These are phyloP conservation scores for Colletotrichum tofieldiae DNA, from an alignment of 2,329 filamentous ascomycete genomes.

Conservation along the genomic window DNA sequence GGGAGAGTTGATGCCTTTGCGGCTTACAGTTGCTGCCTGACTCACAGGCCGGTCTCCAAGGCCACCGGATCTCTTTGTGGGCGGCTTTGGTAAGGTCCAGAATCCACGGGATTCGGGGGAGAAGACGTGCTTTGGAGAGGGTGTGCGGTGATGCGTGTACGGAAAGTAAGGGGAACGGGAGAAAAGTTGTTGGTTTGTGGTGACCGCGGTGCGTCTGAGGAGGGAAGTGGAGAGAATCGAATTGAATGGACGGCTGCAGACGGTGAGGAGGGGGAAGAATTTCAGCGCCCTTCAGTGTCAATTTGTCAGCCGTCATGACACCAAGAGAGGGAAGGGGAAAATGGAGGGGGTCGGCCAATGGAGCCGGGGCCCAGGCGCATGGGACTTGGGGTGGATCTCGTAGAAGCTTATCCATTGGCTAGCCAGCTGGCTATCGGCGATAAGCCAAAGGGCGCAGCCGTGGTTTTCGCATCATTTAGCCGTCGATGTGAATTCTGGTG, in stretches of 20 bases:
- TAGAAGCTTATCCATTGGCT: conserved; percentile 37
- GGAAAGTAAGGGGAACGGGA: not conserved
- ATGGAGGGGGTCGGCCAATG: conserved; percentile 39
- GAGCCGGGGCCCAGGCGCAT: conserved; percentile 14
- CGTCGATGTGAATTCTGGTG: conserved; percentile 23
- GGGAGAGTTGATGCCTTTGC: conserved; percentile 46
- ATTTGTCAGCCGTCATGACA: conserved; percentile 42
- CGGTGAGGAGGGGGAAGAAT: conserved; percentile 44
- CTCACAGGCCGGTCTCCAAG: conserved; percentile 43
- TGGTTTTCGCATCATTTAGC: conserved; percentile 36
- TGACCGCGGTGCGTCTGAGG: conserved; percentile 28
- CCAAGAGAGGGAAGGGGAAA: conserved; percentile 20
- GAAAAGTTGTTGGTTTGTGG: conserved; percentile 25
- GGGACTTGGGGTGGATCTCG: not conserved
- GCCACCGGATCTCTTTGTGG: conserved; percentile 18
- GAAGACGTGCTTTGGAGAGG: conserved; percentile 34
- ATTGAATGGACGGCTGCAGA: conserved; percentile 37
- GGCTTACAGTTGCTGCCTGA: conserved; percentile 54
- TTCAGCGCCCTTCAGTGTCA: conserved; percentile 41
- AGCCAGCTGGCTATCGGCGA: conserved; percentile 2
- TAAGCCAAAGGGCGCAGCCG: conserved; percentile 10
- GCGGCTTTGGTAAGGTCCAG: conserved; percentile 21
- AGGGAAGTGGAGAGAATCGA: conserved; percentile 41
- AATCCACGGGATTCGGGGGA: conserved; percentile 33
- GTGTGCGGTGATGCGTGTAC: conserved; percentile 29